These are phyloP conservation scores for Polyporus tsugae DNA, from an alignment of 1,284 basidiomycete genomes.

Conservation along the genomic window DNA sequence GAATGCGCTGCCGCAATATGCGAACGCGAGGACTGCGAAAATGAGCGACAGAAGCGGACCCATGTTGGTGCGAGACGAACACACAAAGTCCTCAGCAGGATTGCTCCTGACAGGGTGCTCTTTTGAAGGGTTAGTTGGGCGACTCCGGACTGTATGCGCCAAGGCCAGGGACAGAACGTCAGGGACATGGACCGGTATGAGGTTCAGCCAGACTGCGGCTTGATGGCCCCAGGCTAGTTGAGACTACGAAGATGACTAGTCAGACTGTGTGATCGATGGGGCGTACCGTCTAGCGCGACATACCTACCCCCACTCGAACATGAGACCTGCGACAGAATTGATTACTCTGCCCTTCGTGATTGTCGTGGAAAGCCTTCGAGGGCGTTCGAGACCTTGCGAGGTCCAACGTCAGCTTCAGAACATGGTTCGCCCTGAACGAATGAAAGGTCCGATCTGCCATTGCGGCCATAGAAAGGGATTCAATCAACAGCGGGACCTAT, in stretches of 20 bases:
- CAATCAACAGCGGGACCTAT: not conserved
- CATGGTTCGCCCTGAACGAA: not conserved
- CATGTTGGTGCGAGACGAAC: not conserved
- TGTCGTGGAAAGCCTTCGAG: not conserved
- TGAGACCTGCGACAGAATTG: not conserved
- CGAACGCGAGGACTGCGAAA: not conserved
- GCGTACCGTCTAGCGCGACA: not conserved
- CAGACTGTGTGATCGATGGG: not conserved
- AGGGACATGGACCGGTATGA: not conserved
- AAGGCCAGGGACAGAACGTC: not conserved
- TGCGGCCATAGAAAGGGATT: not conserved
- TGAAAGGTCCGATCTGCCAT: not conserved
- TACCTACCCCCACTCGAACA: not conserved
- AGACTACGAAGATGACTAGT: not conserved
- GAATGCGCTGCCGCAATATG: constrained; percentile 7
- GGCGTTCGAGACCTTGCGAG: not conserved
- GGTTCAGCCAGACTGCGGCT: not conserved
- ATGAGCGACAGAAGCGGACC: not conserved
- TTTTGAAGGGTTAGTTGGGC: not conserved
- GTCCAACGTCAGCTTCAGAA: not conserved
- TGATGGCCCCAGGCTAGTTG: not conserved
- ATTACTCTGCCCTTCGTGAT: not conserved
- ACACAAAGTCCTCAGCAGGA: not conserved
- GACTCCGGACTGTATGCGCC: not conserved
- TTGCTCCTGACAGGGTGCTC: not conserved